phyloP scores from a whole-genome alignment of 257 asterid species.

The Schizonepeta tenuifolia region DNA sequence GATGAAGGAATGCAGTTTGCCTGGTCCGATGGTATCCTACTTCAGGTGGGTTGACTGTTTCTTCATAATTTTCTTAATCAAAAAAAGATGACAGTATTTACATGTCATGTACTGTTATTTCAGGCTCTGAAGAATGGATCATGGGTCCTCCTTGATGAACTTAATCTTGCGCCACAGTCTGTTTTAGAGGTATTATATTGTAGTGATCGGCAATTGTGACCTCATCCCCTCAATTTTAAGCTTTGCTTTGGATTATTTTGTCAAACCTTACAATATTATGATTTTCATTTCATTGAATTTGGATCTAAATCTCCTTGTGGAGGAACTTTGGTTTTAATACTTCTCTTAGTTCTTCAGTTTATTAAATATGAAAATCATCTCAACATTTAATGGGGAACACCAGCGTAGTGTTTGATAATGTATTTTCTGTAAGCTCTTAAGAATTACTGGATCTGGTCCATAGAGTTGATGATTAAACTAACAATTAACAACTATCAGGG shows the following conservation, averaged over 20 bases:
- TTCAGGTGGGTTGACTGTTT: conserved; percentile 63
- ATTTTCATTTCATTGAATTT: not conserved
- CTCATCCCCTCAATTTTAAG: conserved; percentile 4
- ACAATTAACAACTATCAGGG: conserved; percentile 51
- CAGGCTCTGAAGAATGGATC: conserved; percentile 95
- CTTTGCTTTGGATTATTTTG: conserved; percentile 16
- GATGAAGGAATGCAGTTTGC: conserved; percentile 90
- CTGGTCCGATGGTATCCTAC: conserved; percentile 98
- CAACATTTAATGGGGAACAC: conserved; percentile 13
- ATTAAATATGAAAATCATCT: not conserved
- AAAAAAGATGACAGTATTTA: not conserved
- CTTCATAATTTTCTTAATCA: not conserved
- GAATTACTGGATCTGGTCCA: conserved; percentile 17
- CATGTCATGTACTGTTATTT: conserved; percentile 29
- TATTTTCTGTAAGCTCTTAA: not conserved
- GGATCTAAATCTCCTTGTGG: not conserved
- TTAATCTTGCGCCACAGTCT: conserved; percentile 98
- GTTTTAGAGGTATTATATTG: conserved; percentile 79
- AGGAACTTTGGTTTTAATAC: not conserved
- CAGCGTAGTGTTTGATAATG: conserved; percentile 7
- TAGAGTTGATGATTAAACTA: conserved; percentile 25
- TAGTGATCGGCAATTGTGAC: conserved; percentile 17
- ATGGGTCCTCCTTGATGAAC: conserved; percentile 97
- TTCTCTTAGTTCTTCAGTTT: not conserved
- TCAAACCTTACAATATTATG: not conserved